phyloP scores from a whole-genome alignment of 169 alveolate species.

The Eimeria mitis region DNA sequence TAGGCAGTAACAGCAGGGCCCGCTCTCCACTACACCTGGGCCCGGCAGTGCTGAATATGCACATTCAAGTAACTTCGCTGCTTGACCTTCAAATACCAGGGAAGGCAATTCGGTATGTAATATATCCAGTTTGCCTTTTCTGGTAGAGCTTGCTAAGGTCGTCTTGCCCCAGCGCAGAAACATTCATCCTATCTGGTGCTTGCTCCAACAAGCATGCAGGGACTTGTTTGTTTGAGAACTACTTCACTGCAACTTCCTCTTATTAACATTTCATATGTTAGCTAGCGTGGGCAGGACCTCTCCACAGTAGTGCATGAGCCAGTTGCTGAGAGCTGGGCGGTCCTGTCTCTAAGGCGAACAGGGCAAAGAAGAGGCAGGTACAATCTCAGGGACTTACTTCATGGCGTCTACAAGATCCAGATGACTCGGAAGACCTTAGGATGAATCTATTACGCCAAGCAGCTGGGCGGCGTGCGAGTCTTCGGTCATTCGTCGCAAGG shows the following conservation, averaged over 20 bases:
- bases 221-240: neutral
- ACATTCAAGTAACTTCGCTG: neutral
- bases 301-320: neutral
- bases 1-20: too few species aligned
- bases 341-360: neutral
- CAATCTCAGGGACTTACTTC: neutral
- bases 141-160: too few species aligned
- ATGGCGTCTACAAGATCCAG: neutral
- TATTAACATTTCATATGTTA: neutral
- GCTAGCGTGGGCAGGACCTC: neutral
- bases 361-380: neutral
- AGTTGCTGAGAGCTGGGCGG: neutral
- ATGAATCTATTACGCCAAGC: conserved; percentile 26
- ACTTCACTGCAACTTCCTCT: neutral
- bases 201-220: neutral
- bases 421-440: conserved; percentile 24
- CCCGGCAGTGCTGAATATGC: conserved; percentile 2
- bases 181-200: neutral
- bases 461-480: neutral
- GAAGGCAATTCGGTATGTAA: neutral
- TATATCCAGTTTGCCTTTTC: neutral
- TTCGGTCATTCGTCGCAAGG: neutral
- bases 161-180: neutral
- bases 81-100: neutral
- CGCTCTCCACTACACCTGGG: too few species aligned